Percentiles rank a stretch among this genome's conserved stretches.
These are phyloP conservation scores for Leccinum variicolor DNA, from an alignment of 768 basidiomycete species.

Conservation along the genomic window DNA sequence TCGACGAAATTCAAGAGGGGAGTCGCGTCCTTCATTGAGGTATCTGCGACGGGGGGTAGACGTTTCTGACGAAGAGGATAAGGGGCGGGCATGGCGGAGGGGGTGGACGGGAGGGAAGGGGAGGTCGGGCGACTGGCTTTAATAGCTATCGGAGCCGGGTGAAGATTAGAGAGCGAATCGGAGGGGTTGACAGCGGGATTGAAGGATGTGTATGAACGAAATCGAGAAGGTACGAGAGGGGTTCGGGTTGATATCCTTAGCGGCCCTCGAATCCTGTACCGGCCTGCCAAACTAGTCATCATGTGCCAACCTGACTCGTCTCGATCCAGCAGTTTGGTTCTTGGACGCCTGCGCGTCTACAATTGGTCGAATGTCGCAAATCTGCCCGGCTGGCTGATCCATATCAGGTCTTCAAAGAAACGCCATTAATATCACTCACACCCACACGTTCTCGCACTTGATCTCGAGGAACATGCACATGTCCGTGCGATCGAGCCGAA, in stretches of 20 bases:
- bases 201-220: slow-evolving; percentile 24
- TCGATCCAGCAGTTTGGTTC: slow-evolving; percentile 32
- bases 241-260: slow-evolving; percentile 34
- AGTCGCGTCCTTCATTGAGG: slow-evolving; percentile 27
- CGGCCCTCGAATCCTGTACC: slow-evolving; percentile 31
- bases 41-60: slow-evolving; percentile 15
- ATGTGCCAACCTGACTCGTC: slow-evolving; percentile 42
- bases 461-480: not conserved
- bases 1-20: slow-evolving; percentile 37
- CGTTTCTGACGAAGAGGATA: slow-evolving; percentile 36
- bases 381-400: slow-evolving; percentile 15
- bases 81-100: slow-evolving; percentile 40
- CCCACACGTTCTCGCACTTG: slow-evolving; percentile 1
- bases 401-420: slow-evolving; percentile 19
- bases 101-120: slow-evolving; percentile 26
- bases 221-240: slow-evolving; percentile 40
- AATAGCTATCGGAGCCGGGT: slow-evolving; percentile 37
- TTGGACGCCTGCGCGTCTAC: slow-evolving; percentile 14
- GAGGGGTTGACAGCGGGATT: slow-evolving; percentile 29
- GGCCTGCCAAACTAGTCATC: slow-evolving; percentile 35
- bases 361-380: slow-evolving; percentile 20
- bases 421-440: slow-evolving; percentile 19
- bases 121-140: slow-evolving; percentile 25
- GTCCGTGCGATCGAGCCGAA: slow-evolving; percentile 8
- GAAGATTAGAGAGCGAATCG: slow-evolving; percentile 24